Conservation (phyloP, 2,329 filamentous ascomycete species). For the Fusarium haematococcum region DNA sequence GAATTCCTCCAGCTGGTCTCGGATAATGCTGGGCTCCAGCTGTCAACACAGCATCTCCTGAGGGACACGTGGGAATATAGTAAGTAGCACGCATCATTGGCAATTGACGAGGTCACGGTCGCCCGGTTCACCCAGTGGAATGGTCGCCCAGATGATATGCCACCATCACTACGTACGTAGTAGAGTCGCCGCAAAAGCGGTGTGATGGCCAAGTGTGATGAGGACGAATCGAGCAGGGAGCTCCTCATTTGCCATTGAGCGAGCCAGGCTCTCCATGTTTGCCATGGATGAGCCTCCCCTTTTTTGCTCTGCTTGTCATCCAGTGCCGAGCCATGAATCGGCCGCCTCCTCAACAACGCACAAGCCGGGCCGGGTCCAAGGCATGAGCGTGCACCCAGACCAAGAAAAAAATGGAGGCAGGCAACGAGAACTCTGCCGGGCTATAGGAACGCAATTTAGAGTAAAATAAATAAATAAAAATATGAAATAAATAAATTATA, state of each 20-base stretch:
- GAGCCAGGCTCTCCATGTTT: background rate
- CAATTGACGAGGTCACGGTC: conserved; percentile 2
- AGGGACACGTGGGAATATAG: conserved; percentile 11
- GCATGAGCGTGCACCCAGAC: background rate
- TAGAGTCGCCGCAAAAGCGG: conserved; percentile 14
- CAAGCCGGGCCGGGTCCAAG: background rate
- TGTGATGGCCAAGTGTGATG: conserved; percentile 22
- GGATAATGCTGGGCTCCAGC: background rate
- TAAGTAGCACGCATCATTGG: background rate
- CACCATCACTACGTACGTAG: background rate
- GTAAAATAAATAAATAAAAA: too few relatives aligned
- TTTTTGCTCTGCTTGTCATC: background rate
- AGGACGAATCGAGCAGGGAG: background rate
- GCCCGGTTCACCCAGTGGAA: background rate
- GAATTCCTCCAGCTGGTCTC: background rate
- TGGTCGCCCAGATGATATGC: background rate
- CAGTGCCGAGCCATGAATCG: background rate
- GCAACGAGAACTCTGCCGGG: too few relatives aligned
- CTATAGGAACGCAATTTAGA: too few relatives aligned
- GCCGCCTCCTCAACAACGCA: background rate
- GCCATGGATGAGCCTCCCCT: conserved; percentile 5
- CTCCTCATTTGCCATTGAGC: conserved; percentile 5
- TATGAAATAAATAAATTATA: too few relatives aligned
- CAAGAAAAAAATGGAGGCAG: too few relatives aligned
- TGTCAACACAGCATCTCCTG: background rate